Evolutionary conservation across 345 rosid genomes (phyloP).

Genomic region (Euphorbia lathyris): DNA sequence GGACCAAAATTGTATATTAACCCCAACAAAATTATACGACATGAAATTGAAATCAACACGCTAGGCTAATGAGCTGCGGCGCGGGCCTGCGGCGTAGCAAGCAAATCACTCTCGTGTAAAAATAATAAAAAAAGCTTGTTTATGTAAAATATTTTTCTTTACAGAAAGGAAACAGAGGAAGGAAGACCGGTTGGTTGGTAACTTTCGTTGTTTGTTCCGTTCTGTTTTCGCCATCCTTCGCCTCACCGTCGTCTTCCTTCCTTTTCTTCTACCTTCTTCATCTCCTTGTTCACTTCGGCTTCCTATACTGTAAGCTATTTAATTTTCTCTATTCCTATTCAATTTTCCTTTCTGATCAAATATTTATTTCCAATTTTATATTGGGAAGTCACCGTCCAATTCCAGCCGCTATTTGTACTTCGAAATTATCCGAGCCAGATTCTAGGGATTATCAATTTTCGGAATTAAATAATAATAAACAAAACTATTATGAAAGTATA

Average conservation of each 20-base stretch:
- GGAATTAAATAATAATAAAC: neutral
- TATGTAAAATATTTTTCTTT: neutral
- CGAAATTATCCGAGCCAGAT: neutral
- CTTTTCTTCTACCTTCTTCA: neutral
- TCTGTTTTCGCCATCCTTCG: neutral
- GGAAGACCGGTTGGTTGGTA: slow-evolving; percentile 13
- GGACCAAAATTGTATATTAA: neutral
- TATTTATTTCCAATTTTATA: neutral
- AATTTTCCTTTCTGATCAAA: neutral
- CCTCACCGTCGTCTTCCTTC: neutral
- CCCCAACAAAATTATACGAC: no score
- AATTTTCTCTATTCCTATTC: neutral
- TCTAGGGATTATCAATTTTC: neutral
- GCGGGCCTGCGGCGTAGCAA: slow-evolving; percentile 1
- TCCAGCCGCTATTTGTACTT: neutral
- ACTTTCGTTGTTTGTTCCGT: neutral
- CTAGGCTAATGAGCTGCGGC: no score
- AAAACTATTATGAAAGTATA: neutral
- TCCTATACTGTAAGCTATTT: neutral
- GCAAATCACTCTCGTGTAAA: neutral
- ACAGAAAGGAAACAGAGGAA: neutral
- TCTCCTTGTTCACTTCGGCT: neutral
- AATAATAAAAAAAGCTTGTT: neutral
- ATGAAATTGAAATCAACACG: no score
- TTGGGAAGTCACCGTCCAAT: neutral